Conservation (phyloP, 495 filamentous ascomycete genomes). For the Penicillium odoratum region DNA sequence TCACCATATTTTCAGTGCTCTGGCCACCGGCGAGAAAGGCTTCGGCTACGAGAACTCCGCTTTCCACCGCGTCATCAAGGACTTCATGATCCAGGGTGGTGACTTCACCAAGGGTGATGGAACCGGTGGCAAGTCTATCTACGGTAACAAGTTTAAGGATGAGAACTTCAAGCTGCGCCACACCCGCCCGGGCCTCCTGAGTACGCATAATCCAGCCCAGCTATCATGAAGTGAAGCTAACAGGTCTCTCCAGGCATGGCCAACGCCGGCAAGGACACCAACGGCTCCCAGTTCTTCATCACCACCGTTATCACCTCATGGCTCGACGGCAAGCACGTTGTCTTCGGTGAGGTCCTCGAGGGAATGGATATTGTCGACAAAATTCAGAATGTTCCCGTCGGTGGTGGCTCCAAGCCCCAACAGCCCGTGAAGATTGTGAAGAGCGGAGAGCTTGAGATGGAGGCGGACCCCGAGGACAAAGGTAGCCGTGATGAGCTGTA, state of each 20-base stretch:
- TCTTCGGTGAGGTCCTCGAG: slow-evolving; percentile 89
- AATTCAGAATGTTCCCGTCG: slow-evolving; percentile 80
- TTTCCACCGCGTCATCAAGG: slow-evolving; percentile 98
- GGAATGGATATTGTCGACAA: slow-evolving; percentile 86
- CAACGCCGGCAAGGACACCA: slow-evolving; percentile 96
- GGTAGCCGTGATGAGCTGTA: slow-evolving; percentile 98
- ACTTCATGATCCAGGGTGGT: slow-evolving; percentile 99
- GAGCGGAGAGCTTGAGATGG: slow-evolving; percentile 87
- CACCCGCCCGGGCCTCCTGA: slow-evolving; percentile 63
- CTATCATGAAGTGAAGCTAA: slow-evolving; percentile 27
- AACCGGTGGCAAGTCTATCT: slow-evolving; percentile 97
- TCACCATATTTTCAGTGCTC: slow-evolving; percentile 53
- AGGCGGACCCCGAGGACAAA: slow-evolving; percentile 60
- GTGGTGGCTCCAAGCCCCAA: slow-evolving; percentile 68
- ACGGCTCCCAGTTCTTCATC: slow-evolving; percentile 98
- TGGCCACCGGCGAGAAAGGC: slow-evolving; percentile 96
- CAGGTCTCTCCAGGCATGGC: slow-evolving; percentile 73
- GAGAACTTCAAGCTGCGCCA: slow-evolving; percentile 99
- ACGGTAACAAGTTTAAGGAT: slow-evolving; percentile 90
- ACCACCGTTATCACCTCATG: slow-evolving; percentile 84
- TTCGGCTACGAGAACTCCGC: slow-evolving; percentile 92
- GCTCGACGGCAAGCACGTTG: slow-evolving; percentile 87
- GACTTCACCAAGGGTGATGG: slow-evolving; percentile 96
- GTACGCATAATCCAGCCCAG: slow-evolving; percentile 32
- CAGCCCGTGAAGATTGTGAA: slow-evolving; percentile 84